Evolutionary conservation across 2,329 filamentous ascomycete genomes (phyloP), one percentile per base, ranked within the genome.

Genomic region (Xylaria sp.): DNA sequence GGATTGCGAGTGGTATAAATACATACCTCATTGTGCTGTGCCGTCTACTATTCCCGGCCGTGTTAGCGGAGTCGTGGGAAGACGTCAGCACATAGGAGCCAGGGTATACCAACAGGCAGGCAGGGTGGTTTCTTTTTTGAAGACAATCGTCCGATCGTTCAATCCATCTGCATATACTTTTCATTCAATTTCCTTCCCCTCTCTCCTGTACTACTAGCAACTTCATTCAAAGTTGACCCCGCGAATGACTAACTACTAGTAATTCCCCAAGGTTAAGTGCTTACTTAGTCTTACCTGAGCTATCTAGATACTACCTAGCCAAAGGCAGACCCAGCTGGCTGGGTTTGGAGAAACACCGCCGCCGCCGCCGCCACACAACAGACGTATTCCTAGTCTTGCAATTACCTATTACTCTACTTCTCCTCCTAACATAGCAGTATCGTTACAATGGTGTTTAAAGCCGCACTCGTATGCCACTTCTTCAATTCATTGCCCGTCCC

Each of bases 371-470:
- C 27, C n/a, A 29, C 33, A 15, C 31, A 25, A 15, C 29, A 38
- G 20, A 25, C 27, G 20, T 36, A 50, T 50, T 20, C 27, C 45
- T 11, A 58, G 22, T 38, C 31, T 54, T 5, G 17, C 20, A 33
- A 31, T 17, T 15, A 5, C 6, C 22, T 22, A 13, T 36, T 2
- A 3, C 17, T 38, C 11, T 15, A 38, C 36, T 13, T 2, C 36
- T 2, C 9, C 31, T 22, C 6, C 22, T 29, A n/a, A n/a, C 29
- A 59, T 17, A 3, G 5, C 17, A 45, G 29, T 42, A 42, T 45
- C 22, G 44, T 39, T n/a, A 49, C 31, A 9, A 68, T 68, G 66
- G 62, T 11, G 20, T 60, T 65, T 17, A 62, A 38, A 57, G 42
- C 54, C 25, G 22, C 49, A 7, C 3, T 65, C 3, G 66, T 68